These are phyloP conservation scores for Pharnaceum exiguum DNA, from an alignment of 148 eudicot genomes.

Conservation along the genomic window DNA sequence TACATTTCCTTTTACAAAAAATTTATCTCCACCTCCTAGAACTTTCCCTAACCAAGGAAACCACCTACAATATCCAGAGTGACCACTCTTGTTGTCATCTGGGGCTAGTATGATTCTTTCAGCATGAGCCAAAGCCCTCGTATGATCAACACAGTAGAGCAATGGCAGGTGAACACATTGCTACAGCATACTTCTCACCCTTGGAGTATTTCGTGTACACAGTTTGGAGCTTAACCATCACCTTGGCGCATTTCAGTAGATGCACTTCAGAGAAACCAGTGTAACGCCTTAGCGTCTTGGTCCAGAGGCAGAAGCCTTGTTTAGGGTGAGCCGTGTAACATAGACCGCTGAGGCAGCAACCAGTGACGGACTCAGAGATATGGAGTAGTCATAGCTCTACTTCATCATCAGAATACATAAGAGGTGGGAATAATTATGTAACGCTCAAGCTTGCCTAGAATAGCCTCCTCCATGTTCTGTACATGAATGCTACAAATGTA, in stretches of 20 bases:
- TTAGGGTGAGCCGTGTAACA: slow-evolving; percentile 63
- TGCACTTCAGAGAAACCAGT: slow-evolving; percentile 70
- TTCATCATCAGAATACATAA: too few species aligned
- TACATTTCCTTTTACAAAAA: too few species aligned
- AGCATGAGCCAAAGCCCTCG: background rate
- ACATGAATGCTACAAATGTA: too few species aligned
- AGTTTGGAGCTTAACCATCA: slow-evolving; percentile 55
- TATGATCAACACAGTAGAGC: slow-evolving; percentile 14
- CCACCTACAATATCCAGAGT: too few species aligned
- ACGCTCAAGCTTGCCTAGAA: too few species aligned
- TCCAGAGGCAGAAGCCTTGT: slow-evolving; percentile 66
- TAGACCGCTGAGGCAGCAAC: slow-evolving; percentile 90
- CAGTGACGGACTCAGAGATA: slow-evolving; percentile 56
- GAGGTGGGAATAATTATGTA: too few species aligned
- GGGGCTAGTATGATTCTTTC: background rate
- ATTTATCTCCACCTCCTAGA: too few species aligned
- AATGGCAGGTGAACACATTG: slow-evolving; percentile 46
- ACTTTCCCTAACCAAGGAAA: too few species aligned
- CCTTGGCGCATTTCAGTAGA: slow-evolving; percentile 69
- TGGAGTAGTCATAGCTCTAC: slow-evolving; percentile 43
- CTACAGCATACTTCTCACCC: slow-evolving; percentile 50
- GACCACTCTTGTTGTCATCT: background rate
- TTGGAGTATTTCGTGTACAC: slow-evolving; percentile 59
- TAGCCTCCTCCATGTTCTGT: too few species aligned
- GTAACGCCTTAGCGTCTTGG: slow-evolving; percentile 58